Evolutionary conservation across 192 early-diverging fungal genomes (phyloP), one percentile per base, ranked within the genome.

Genomic region (Chytriomyces sp.): DNA sequence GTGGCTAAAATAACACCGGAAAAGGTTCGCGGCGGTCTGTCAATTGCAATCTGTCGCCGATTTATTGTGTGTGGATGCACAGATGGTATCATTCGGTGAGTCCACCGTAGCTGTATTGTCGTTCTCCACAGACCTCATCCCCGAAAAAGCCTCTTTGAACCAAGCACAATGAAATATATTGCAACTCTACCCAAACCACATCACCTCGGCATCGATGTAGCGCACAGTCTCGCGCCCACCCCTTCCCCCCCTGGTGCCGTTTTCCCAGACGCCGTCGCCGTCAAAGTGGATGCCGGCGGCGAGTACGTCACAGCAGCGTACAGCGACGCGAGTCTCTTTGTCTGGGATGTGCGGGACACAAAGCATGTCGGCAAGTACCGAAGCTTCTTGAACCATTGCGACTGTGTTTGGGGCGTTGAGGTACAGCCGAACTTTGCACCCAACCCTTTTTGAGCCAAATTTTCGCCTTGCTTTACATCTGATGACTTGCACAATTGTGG

Each of bases 331-430:
- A 90, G 89, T 60, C 55, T 94, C n/a, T 82, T 86, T 67, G 75
- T 94, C 6, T 93, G 90, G 91, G 86, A 93, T 71, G 81, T 91
- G 8, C 69, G 55, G 33, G 86, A 92, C 39, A 30, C 65, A 10
- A 85, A 84, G 25, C 85, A 89, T 52, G 74, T 84, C 1, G 76
- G 75, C 22, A 81, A 87, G 41, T 85, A 81, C 52, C 70, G 85
- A 39, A 91, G 85, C 65, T 90, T 91, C 59, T 52, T 89, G 26
- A 86, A 74, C 56, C 92, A 94, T 44, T 85, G 83, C 54, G 92
- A 92, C 68, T 90, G 90, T 74, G 83, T 94, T 10, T 94, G 91
- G 91, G 92, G 92, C 17, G 86, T 89, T n/a, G 90, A 94, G 86
- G 89, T 91, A 85, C 75, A 31, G 8, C 22, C 44, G 31, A 36